These are phyloP conservation scores for Amylocarpus encephaloides DNA, from an alignment of 2,329 filamentous ascomycete genomes.

Conservation along the genomic window DNA sequence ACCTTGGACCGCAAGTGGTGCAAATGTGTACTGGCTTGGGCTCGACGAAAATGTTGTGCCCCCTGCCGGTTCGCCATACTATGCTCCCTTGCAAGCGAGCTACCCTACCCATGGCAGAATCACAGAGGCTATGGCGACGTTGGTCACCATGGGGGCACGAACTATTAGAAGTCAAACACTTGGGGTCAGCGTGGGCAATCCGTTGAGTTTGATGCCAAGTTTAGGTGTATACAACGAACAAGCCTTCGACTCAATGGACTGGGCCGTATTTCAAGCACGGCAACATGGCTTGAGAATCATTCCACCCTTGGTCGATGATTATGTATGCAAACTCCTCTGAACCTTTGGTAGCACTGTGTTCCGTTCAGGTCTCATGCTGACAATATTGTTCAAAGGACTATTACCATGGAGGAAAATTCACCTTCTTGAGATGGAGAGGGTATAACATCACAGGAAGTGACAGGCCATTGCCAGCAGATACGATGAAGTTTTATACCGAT, in stretches of 20 bases:
- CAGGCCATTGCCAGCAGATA: conserved; percentile 32
- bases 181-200: conserved; percentile 42
- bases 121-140: conserved; percentile 40
- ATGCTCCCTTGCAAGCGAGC: conserved; percentile 38
- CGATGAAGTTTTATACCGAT: conserved; percentile 43
- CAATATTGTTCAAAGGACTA: conserved; percentile 33
- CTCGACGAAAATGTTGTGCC: conserved; percentile 45
- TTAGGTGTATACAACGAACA: conserved; percentile 36
- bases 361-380: not conserved
- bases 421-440: conserved; percentile 41
- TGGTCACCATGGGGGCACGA: conserved; percentile 40
- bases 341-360: not conserved
- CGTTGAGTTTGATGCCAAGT: conserved; percentile 40
- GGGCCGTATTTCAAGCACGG: conserved; percentile 41
- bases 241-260: conserved; percentile 42
- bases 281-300: conserved; percentile 39
- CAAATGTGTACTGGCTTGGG: conserved; percentile 46
- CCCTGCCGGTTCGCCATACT: conserved; percentile 39
- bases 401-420: conserved; percentile 45
- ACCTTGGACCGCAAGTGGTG: conserved; percentile 39
- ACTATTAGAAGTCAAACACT: conserved; percentile 41
- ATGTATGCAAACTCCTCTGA: conserved; percentile 25
- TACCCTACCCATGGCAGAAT: conserved; percentile 42
- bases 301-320: conserved; percentile 42
- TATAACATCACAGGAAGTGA: conserved; percentile 36